Evolutionary conservation across 2,329 filamentous ascomycete species (phyloP), one percentile per base, ranked within the genome.

Genomic region (Monilinia laxa): DNA sequence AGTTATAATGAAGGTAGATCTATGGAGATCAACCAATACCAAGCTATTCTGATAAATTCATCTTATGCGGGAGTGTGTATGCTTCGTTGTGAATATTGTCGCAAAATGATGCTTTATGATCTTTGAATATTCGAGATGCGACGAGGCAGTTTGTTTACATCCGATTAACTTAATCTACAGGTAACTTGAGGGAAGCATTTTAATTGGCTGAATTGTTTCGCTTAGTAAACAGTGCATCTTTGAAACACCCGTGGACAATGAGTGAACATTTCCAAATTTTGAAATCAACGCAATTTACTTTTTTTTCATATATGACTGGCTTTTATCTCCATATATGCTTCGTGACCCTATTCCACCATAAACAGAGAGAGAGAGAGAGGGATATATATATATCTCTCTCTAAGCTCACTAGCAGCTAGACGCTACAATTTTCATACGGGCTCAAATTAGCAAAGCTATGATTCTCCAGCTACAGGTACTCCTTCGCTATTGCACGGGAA

Each of bases 61-160:
- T 65, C 31, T 42, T 62, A 49, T 60, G 31, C 47, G 35, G 35
- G 14, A 59, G 20, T 25, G 47, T 45, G 23, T 52, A 51, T 65
- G 49, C 14, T 53, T 40, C n/a, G 55, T 45, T 65, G 56, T 62
- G 47, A 54, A 60, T 65, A 62, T 65, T 65, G 64, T 65, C 64
- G 64, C 64, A 65, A 65, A 60, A 60, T 65, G 47, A 60, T 65
- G 23, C 35, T 52, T 11, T 60, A 40, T 52, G 31, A 25, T 51
- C 20, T 45, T 52, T 31, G 35, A 35, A 53, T 35, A 51, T 35
- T 65, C 35, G 42, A 65, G 54, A 59, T 65, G 64, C 64, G 55
- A 60, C 25, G 55, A 60, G 38, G 38, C 51, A 35, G 64, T 65
- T 65, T 65, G 64, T 65, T 65, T 65, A 65, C 64, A 60, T 65